These are phyloP conservation scores for Sclerospora graminicola DNA, from an alignment of 352 stramenopile genomes.

Conservation along the genomic window DNA sequence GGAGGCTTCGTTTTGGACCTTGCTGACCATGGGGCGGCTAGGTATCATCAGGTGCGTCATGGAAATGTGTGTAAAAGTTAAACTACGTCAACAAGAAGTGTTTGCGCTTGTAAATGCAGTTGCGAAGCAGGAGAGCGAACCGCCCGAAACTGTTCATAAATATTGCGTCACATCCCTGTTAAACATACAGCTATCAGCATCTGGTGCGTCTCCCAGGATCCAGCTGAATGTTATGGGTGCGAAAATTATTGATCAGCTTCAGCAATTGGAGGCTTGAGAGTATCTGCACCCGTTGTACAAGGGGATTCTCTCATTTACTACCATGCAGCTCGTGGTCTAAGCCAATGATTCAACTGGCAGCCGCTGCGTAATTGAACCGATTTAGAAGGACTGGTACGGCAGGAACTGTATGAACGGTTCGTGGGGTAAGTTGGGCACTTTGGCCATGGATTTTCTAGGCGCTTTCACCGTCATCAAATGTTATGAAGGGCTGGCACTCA, in stretches of 20 bases:
- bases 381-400: slow-evolving; percentile 59
- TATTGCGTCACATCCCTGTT: slow-evolving; percentile 58
- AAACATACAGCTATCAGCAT: slow-evolving; percentile 52
- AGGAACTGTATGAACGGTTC: slow-evolving; percentile 61
- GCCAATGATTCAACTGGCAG: slow-evolving; percentile 73
- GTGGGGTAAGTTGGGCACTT: slow-evolving; percentile 52
- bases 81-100: slow-evolving; percentile 37
- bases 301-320: slow-evolving; percentile 54
- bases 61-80: slow-evolving; percentile 60
- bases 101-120: slow-evolving; percentile 54
- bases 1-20: slow-evolving; percentile 45
- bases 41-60: slow-evolving; percentile 72
- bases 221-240: slow-evolving; percentile 72
- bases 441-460: slow-evolving; percentile 63
- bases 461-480: slow-evolving; percentile 82
- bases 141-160: slow-evolving; percentile 53
- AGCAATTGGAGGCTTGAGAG: slow-evolving; percentile 46
- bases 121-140: slow-evolving; percentile 71
- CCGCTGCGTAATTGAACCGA: slow-evolving; percentile 64
- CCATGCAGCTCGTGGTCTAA: slow-evolving; percentile 52
- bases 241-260: slow-evolving; percentile 59
- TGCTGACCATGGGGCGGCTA: slow-evolving; percentile 56
- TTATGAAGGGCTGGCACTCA: slow-evolving; percentile 46
- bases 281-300: slow-evolving; percentile 44
- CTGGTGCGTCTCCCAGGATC: slow-evolving; percentile 35